Evolutionary conservation across 1,139 yeast species (phyloP).

Genomic region (Yamadazyma kanchanaburiensis): DNA sequence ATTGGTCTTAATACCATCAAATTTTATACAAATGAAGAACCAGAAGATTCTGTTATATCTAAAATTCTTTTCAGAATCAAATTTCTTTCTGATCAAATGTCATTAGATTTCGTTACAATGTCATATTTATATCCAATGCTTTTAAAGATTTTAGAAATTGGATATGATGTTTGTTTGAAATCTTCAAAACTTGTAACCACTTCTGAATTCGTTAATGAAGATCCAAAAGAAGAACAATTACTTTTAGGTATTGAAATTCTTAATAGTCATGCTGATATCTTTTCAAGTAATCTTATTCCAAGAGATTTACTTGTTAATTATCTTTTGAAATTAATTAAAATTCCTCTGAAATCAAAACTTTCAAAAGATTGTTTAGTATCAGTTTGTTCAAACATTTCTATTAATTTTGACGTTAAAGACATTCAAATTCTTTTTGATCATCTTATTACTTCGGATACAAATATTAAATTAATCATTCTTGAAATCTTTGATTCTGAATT

Average conservation of each 20-base stretch:
- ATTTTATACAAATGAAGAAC: slow-evolving; percentile 37
- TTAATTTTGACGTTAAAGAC: slow-evolving; percentile 55
- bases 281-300: slow-evolving; percentile 66
- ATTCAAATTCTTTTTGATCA: slow-evolving; percentile 56
- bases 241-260: slow-evolving; percentile 75
- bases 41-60: slow-evolving; percentile 36
- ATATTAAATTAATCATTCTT: slow-evolving; percentile 74
- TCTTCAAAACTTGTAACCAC: slow-evolving; percentile 46
- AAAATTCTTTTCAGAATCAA: slow-evolving; percentile 74
- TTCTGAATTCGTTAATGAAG: slow-evolving; percentile 72
- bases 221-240: slow-evolving; percentile 84
- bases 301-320: slow-evolving; percentile 61
- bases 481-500: slow-evolving; percentile 87
- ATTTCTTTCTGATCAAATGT: slow-evolving; percentile 67
- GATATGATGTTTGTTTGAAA: slow-evolving; percentile 50
- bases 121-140: slow-evolving; percentile 75
- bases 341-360: slow-evolving; percentile 75
- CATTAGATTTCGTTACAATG: slow-evolving; percentile 66
- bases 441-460: slow-evolving; percentile 58
- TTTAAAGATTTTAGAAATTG: slow-evolving; percentile 58
- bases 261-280: slow-evolving; percentile 70
- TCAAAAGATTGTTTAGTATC: slow-evolving; percentile 82
- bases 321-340: slow-evolving; percentile 61
- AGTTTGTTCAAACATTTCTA: slow-evolving; percentile 70
- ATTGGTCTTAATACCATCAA: slow-evolving; percentile 71